Conservation (phyloP, 148 eudicot genomes). For the Chenopodium formosanum region DNA sequence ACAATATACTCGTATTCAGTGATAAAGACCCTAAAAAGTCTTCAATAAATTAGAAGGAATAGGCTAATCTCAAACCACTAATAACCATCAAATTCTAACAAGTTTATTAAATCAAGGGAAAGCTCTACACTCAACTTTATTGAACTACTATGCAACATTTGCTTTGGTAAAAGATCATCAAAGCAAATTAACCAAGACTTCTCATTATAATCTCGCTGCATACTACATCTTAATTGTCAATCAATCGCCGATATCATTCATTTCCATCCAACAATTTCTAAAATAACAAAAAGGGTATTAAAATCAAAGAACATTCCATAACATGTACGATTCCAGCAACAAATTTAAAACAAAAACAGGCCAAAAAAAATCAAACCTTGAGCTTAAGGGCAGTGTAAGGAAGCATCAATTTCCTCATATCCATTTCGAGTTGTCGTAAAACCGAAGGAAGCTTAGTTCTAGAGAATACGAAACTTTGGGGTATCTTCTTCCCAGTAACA, state of each 20-base stretch:
- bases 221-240: neutral
- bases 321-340: neutral
- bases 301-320: neutral
- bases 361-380: slow-evolving; percentile 42
- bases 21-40: neutral
- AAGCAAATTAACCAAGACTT: neutral
- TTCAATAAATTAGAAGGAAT: neutral
- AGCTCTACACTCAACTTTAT: neutral
- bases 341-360: neutral
- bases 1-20: neutral
- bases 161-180: neutral
- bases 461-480: slow-evolving; percentile 74
- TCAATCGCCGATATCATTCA: neutral
- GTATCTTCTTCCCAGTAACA: slow-evolving; percentile 81
- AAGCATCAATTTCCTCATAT: slow-evolving; percentile 86
- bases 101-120: neutral
- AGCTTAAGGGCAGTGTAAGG: slow-evolving; percentile 87
- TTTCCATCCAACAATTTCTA: neutral
- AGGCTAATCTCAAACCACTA: neutral
- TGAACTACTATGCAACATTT: neutral
- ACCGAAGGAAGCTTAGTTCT: slow-evolving; percentile 61
- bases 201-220: neutral
- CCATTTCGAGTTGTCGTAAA: slow-evolving; percentile 63
- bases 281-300: neutral
- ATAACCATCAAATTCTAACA: neutral